A percentile compares a stretch with the other conserved stretches of the same genome.
Conservation (phyloP, 1,284 basidiomycete species). For the Fomitopsis betulina region DNA sequence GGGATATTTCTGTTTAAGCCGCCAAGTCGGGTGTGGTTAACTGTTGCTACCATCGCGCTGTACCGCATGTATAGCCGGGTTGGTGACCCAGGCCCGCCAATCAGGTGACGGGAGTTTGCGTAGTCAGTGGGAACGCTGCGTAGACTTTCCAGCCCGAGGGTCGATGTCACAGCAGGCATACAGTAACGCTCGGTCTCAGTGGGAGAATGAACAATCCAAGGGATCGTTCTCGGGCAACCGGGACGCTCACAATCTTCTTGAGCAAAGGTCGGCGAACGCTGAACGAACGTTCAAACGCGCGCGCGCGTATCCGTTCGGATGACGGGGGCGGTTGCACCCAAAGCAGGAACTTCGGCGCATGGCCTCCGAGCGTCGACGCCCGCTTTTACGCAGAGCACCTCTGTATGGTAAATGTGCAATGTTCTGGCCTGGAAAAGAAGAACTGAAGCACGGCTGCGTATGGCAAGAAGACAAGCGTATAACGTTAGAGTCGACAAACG, state of each 20-base stretch:
- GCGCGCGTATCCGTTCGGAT: background rate
- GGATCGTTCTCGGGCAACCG: background rate
- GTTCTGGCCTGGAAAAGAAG: background rate
- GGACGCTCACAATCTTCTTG: background rate
- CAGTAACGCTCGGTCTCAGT: background rate
- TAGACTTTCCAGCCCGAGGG: background rate
- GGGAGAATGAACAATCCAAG: background rate
- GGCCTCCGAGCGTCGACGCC: background rate
- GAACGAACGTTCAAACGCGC: background rate
- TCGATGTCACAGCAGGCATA: no score
- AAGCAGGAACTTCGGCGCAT: background rate
- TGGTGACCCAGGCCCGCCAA: background rate
- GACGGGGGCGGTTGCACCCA: background rate
- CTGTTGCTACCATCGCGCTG: background rate
- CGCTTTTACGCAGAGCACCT: background rate
- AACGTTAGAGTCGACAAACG: slow-evolving; percentile 3
- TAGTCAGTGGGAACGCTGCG: background rate
- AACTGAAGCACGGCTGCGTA: background rate
- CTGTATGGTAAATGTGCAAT: background rate
- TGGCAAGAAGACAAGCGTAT: slow-evolving; percentile 3
- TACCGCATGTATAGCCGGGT: background rate
- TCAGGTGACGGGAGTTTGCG: background rate
- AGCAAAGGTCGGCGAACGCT: background rate
- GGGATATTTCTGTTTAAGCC: background rate
- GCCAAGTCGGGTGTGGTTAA: background rate